Percentiles rank a stretch among this genome's conserved stretches.
These are phyloP conservation scores for Paratinospora sagittata DNA, from an alignment of 164 flowering plant genomes.

Conservation along the genomic window DNA sequence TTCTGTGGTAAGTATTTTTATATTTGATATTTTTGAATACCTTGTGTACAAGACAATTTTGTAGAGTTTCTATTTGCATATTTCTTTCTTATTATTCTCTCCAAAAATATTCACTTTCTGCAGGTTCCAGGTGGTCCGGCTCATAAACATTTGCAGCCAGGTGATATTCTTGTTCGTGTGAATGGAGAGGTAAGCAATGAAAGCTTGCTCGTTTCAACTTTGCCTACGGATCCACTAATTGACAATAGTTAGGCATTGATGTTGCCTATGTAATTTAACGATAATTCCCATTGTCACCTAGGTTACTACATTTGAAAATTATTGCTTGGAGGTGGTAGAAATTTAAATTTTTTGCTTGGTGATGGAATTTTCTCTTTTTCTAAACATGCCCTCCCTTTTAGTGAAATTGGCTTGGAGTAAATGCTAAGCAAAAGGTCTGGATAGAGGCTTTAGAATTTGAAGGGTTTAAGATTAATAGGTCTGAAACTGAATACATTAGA, in stretches of 20 bases:
- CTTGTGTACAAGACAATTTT: background rate
- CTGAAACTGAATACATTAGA: too few species aligned
- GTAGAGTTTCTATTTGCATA: background rate
- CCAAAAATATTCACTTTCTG: constrained; percentile 16
- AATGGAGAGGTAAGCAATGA: constrained; percentile 66
- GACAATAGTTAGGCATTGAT: background rate
- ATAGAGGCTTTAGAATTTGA: too few species aligned
- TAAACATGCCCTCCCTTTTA: too few species aligned
- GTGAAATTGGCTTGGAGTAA: too few species aligned
- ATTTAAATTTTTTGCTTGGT: too few species aligned
- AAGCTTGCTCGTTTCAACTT: background rate
- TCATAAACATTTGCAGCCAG: constrained; percentile 80
- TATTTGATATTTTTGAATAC: background rate
- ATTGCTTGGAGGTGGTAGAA: too few species aligned
- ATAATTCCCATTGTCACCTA: too few species aligned
- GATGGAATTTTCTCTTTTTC: too few species aligned
- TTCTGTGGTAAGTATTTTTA: constrained; percentile 62
- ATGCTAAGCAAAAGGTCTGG: too few species aligned
- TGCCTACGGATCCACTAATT: background rate
- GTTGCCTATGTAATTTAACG: too few species aligned
- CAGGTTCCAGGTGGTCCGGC: constrained; percentile 98
- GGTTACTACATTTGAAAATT: too few species aligned
- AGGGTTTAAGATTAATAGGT: too few species aligned
- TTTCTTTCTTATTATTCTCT: background rate
- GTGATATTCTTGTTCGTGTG: constrained; percentile 81